phyloP scores from a whole-genome alignment of 2,329 filamentous ascomycete species.

The Claviceps capensis region DNA sequence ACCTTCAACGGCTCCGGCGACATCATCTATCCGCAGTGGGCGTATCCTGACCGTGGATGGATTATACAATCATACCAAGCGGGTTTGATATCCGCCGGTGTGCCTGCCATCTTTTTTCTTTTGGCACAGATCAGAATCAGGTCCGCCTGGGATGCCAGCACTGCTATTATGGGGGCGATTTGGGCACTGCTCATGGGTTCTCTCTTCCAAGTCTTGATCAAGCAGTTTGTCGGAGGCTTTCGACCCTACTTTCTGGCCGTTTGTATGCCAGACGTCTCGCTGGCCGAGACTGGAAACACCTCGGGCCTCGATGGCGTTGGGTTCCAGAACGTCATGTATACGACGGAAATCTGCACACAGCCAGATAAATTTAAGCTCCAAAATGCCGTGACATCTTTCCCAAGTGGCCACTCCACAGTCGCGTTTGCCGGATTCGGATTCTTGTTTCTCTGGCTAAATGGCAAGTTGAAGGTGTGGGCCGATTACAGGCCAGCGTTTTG shows the following conservation, averaged over 20 bases:
- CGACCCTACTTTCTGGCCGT: slow-evolving; percentile 51
- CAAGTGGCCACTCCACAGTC: slow-evolving; percentile 53
- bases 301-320: slow-evolving; percentile 32
- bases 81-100: slow-evolving; percentile 38
- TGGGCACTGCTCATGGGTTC: slow-evolving; percentile 46
- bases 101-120: slow-evolving; percentile 44
- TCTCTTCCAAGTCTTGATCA: slow-evolving; percentile 53
- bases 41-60: slow-evolving; percentile 49
- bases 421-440: slow-evolving; percentile 52
- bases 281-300: slow-evolving; percentile 24
- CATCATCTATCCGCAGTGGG: slow-evolving; percentile 49
- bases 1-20: slow-evolving; percentile 42
- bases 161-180: slow-evolving; percentile 45
- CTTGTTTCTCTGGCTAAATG: slow-evolving; percentile 55
- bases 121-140: slow-evolving; percentile 43
- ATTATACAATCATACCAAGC: slow-evolving; percentile 47
- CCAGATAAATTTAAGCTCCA: slow-evolving; percentile 41
- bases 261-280: slow-evolving; percentile 43
- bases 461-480: slow-evolving; percentile 56
- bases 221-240: slow-evolving; percentile 51
- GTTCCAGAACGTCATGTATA: slow-evolving; percentile 48
- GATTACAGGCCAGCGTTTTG: slow-evolving; percentile 54
- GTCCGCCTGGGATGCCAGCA: slow-evolving; percentile 46
- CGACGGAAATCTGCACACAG: slow-evolving; percentile 45
- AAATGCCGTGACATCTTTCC: slow-evolving; percentile 50